These are phyloP conservation scores for Ramichloridium luteum DNA, from an alignment of 2,329 filamentous ascomycete genomes.

Conservation along the genomic window DNA sequence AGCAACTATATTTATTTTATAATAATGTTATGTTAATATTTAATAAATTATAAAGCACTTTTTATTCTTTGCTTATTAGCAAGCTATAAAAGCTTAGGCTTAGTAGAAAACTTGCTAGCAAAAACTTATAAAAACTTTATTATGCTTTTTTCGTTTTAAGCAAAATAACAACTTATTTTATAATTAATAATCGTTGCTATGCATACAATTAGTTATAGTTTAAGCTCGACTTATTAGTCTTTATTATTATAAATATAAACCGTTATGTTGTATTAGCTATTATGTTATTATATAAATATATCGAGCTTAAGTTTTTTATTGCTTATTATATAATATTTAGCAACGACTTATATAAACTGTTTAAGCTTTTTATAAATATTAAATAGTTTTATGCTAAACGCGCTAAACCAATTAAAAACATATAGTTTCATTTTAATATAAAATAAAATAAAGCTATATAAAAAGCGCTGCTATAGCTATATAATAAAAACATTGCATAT, in stretches of 20 bases:
- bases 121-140: conserved; percentile 1
- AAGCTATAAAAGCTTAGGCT: neutral
- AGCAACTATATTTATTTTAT: neutral
- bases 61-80: conserved; percentile 1
- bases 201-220: neutral
- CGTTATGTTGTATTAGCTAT: neutral
- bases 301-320: conserved; percentile 2
- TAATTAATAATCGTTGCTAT: conserved; percentile 1
- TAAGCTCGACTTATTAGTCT: neutral
- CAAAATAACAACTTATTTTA: conserved; percentile 1
- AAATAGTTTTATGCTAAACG: neutral
- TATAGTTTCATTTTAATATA: neutral
- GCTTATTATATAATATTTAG: conserved; percentile 1
- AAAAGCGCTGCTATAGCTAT: neutral
- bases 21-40: conserved; percentile 1
- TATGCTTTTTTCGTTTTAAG: neutral
- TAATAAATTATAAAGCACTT: too few species aligned
- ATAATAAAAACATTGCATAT: neutral
- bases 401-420: conserved; percentile 1
- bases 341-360: neutral
- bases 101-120: conserved; percentile 1
- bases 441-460: conserved; percentile 1
- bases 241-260: neutral
- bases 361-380: conserved; percentile 1
- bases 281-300: neutral